Conservation (phyloP, 164 flowering plant genomes). For the Malania oleifera region DNA sequence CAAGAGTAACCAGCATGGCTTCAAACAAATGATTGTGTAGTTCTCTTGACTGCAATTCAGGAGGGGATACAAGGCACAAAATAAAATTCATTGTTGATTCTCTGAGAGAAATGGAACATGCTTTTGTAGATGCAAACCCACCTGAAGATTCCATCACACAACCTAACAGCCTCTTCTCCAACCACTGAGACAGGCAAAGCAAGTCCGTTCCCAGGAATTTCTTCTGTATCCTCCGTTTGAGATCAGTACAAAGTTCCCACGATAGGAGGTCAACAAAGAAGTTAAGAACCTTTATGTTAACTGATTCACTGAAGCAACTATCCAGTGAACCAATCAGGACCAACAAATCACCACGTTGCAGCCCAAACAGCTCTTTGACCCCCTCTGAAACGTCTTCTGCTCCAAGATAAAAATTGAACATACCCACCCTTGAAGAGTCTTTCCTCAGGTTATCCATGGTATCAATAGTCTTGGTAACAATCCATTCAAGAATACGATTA, state of each 20-base stretch:
- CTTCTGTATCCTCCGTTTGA: slow-evolving; percentile 46
- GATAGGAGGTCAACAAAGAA: slow-evolving; percentile 68
- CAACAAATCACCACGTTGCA: slow-evolving; percentile 57
- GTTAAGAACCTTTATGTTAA: slow-evolving; percentile 67
- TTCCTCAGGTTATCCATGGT: slow-evolving; percentile 47
- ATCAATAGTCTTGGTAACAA: slow-evolving; percentile 50
- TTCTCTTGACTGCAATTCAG: slow-evolving; percentile 40
- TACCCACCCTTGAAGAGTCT: slow-evolving; percentile 46
- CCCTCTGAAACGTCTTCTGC: slow-evolving; percentile 37
- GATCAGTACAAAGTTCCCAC: slow-evolving; percentile 51
- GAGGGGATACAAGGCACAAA: slow-evolving; percentile 42
- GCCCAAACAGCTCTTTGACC: slow-evolving; percentile 39
- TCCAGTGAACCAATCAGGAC: slow-evolving; percentile 73
- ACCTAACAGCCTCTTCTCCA: slow-evolving; percentile 76
- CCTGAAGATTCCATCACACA: slow-evolving; percentile 34
- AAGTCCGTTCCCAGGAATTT: slow-evolving; percentile 67
- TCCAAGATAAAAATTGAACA: slow-evolving; percentile 59
- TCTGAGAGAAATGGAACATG: slow-evolving; percentile 55
- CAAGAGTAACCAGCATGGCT: slow-evolving; percentile 66
- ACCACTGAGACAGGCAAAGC: slow-evolving; percentile 61
- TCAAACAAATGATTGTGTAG: slow-evolving; percentile 56
- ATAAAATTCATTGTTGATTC: slow-evolving; percentile 80
- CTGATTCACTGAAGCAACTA: slow-evolving; percentile 58
- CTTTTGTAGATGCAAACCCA: slow-evolving; percentile 40
- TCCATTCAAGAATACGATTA: slow-evolving; percentile 40